Conservation (phyloP, 1,284 basidiomycete genomes). For the Gomphus bonarii region DNA sequence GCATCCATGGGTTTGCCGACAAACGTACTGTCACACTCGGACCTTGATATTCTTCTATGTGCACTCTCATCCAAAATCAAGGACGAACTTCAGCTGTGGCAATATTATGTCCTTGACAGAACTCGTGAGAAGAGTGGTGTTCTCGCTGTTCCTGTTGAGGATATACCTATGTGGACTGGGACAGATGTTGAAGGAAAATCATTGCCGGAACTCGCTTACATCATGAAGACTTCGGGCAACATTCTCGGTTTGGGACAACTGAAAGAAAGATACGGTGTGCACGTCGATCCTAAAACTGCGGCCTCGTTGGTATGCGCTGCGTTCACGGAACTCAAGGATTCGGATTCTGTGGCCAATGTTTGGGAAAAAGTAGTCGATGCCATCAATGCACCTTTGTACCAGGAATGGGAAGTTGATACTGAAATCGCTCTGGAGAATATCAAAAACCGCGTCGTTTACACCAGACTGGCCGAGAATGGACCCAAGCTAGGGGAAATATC, state of each 20-base stretch:
- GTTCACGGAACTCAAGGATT: slow-evolving; percentile 41
- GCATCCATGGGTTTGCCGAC: slow-evolving; percentile 63
- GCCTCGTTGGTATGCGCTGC: slow-evolving; percentile 67
- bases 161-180: slow-evolving; percentile 44
- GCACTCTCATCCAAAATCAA: slow-evolving; percentile 58
- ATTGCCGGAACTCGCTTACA: slow-evolving; percentile 57
- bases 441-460: slow-evolving; percentile 69
- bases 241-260: slow-evolving; percentile 51
- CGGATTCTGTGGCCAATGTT: slow-evolving; percentile 47
- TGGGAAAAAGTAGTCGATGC: slow-evolving; percentile 77
- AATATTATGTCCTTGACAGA: slow-evolving; percentile 84
- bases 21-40: slow-evolving; percentile 47
- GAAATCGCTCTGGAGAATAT: slow-evolving; percentile 65
- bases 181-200: slow-evolving; percentile 46
- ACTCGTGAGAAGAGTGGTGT: slow-evolving; percentile 46
- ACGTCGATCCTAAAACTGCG: slow-evolving; percentile 48
- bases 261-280: slow-evolving; percentile 58
- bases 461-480: slow-evolving; percentile 71
- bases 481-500: slow-evolving; percentile 80
- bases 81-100: slow-evolving; percentile 63
- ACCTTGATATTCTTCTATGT: slow-evolving; percentile 56
- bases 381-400: slow-evolving; percentile 80
- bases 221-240: slow-evolving; percentile 43
- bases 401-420: slow-evolving; percentile 79
- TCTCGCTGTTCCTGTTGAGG: slow-evolving; percentile 36